Percentiles rank a stretch among this genome's conserved stretches.
Conservation (phyloP, 2,329 filamentous ascomycete genomes). For the Claviceps pazoutovae region DNA sequence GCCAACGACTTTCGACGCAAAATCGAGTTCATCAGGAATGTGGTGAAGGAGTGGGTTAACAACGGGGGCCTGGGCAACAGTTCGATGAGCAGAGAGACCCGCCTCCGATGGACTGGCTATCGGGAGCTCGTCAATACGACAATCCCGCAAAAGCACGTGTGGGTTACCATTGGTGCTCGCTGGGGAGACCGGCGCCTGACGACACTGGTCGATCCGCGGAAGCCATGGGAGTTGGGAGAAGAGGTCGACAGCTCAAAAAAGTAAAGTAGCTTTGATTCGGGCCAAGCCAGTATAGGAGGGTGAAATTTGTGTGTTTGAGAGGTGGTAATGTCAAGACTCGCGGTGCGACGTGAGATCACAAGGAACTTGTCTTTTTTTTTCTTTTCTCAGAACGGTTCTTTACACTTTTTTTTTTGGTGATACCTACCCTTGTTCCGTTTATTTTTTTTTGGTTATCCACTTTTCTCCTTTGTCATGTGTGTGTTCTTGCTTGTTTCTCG, state of each 20-base stretch:
- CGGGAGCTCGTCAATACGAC: constrained; percentile 39
- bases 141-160: constrained; percentile 48
- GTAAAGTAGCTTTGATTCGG: constrained; percentile 6
- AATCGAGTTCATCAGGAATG: constrained; percentile 54
- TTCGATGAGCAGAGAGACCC: constrained; percentile 38
- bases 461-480: not conserved
- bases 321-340: not conserved
- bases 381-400: not conserved
- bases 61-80: constrained; percentile 59
- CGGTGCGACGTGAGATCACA: not conserved
- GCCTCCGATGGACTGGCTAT: constrained; percentile 44
- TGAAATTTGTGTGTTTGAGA: not conserved
- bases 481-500: not conserved
- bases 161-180: constrained; percentile 53
- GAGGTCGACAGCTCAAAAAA: constrained; percentile 25
- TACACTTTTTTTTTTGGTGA: constrained; percentile 4
- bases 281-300: not conserved
- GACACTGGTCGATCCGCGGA: constrained; percentile 40
- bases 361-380: not conserved
- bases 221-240: constrained; percentile 37
- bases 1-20: constrained; percentile 64
- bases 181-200: constrained; percentile 43
- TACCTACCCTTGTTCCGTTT: constrained; percentile 4
- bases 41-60: constrained; percentile 56
- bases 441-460: not conserved